Percentiles rank a stretch among this genome's conserved stretches.
Evolutionary conservation across 495 filamentous ascomycete genomes (phyloP).

Genomic region (Penicillium lagena): DNA sequence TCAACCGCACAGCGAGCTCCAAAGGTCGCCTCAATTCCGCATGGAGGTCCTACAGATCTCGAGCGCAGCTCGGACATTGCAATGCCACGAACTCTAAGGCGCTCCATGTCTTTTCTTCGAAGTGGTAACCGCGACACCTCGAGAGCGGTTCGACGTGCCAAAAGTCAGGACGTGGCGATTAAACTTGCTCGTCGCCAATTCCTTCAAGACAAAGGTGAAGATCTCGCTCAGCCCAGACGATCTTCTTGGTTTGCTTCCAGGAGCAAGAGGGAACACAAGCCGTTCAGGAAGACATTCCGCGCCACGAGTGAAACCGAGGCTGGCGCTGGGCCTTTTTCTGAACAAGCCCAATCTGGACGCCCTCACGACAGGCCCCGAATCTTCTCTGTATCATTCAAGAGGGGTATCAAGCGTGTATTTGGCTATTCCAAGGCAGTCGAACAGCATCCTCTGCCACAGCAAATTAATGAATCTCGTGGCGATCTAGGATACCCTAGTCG

Average conservation of each 20-base stretch:
- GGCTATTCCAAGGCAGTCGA: conserved; percentile 37
- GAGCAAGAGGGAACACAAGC: conserved; percentile 40
- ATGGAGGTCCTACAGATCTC: conserved; percentile 5
- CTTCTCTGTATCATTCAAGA: conserved; percentile 55
- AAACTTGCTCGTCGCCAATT: conserved; percentile 43
- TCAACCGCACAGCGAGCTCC: conserved; percentile 41
- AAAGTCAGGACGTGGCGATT: conserved; percentile 41
- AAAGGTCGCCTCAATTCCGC: conserved; percentile 8
- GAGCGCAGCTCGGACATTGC: conserved; percentile 16
- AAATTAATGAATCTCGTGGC: too few relatives aligned
- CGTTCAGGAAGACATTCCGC: conserved; percentile 57
- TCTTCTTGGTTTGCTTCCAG: conserved; percentile 43
- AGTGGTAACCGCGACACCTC: conserved; percentile 21
- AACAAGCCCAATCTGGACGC: conserved; percentile 14
- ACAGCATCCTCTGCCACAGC: conserved; percentile 1
- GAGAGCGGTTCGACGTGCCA: conserved; percentile 19
- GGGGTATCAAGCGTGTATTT: conserved; percentile 55
- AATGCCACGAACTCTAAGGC: conserved; percentile 31
- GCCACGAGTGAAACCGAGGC: conserved; percentile 33
- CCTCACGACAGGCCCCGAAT: conserved; percentile 50
- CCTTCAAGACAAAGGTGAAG: conserved; percentile 26
- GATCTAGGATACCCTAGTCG: too few relatives aligned
- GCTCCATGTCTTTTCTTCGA: conserved; percentile 59
- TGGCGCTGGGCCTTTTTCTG: conserved; percentile 19
- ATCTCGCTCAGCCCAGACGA: conserved; percentile 30